Percentiles rank a stretch among this genome's conserved stretches.
These are phyloP conservation scores for Dioszegia crocea DNA, from an alignment of 768 basidiomycete species.

Conservation along the genomic window DNA sequence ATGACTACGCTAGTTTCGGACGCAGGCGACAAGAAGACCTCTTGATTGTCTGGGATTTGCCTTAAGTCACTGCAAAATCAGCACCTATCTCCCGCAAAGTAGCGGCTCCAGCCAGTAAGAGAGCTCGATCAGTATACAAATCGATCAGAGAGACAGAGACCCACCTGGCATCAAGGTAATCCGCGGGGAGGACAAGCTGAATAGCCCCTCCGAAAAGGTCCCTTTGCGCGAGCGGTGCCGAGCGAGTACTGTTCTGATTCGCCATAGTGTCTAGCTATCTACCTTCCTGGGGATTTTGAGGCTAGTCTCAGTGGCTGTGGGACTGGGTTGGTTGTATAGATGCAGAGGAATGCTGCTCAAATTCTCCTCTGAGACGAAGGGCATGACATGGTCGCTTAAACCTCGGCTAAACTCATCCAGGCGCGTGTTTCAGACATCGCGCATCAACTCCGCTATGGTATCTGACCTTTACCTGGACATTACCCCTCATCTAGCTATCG, in stretches of 20 bases:
- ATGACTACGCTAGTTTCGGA: conserved; percentile 72
- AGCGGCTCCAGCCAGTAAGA: not conserved
- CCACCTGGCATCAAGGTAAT: conserved; percentile 81
- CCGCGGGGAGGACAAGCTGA: conserved; percentile 56
- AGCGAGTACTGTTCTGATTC: not conserved
- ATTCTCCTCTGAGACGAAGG: not conserved
- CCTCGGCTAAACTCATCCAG: not conserved
- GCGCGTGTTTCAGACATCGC: not conserved
- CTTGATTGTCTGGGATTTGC: conserved; percentile 90
- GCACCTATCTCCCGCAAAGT: not conserved
- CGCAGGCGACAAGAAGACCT: conserved; percentile 74
- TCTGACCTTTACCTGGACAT: too few species aligned
- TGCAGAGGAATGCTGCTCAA: not conserved
- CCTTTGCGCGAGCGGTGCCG: not conserved
- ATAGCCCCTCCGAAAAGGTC: conserved; percentile 87
- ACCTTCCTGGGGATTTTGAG: too few species aligned
- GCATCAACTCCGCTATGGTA: not conserved
- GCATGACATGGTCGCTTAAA: not conserved
- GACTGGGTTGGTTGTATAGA: too few species aligned
- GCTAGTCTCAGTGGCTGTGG: too few species aligned
- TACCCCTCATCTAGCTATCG: not conserved
- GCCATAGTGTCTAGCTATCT: too few species aligned
- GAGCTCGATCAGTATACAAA: not conserved
- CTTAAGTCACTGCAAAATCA: conserved; percentile 58
- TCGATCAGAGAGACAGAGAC: conserved; percentile 36